Evolutionary conservation across 495 filamentous ascomycete genomes (phyloP).

Genomic region (Podospora comata): DNA sequence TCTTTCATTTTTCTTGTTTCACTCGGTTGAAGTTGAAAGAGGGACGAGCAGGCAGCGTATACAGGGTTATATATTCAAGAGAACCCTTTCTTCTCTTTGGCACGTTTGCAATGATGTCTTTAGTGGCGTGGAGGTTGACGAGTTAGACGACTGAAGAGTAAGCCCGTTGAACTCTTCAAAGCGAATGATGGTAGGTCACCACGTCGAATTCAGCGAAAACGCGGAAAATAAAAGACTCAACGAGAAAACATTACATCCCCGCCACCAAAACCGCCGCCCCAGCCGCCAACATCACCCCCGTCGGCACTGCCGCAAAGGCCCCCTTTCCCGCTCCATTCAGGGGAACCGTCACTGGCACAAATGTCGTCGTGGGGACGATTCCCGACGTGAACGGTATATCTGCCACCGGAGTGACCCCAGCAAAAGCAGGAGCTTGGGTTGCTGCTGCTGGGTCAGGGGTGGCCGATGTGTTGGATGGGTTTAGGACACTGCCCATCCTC

Average conservation of each 20-base stretch:
- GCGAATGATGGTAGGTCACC: too few species aligned
- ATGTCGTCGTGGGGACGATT: constrained; percentile 38
- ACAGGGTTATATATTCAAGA: neutral
- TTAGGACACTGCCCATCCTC: constrained; percentile 24
- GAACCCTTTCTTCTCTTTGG: neutral
- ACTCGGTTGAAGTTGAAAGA: neutral
- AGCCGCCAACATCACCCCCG: constrained; percentile 10
- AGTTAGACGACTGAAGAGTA: too few species aligned
- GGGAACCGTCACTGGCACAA: constrained; percentile 33
- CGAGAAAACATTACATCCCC: neutral
- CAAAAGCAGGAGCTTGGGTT: constrained; percentile 39
- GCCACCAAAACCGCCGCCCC: constrained; percentile 18
- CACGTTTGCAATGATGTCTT: neutral
- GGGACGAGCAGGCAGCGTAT: neutral
- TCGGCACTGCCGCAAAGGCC: constrained; percentile 6
- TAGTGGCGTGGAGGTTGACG: neutral
- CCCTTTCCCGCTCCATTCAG: constrained; percentile 15
- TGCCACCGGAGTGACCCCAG: constrained; percentile 23
- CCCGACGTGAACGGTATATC: constrained; percentile 43
- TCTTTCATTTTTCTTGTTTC: neutral
- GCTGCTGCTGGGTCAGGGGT: constrained; percentile 30
- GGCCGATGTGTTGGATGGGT: constrained; percentile 32
- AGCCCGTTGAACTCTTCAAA: too few species aligned
- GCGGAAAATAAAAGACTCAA: too few species aligned
- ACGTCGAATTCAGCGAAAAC: too few species aligned